These are phyloP conservation scores for Thielaviopsis ethacetica DNA, from an alignment of 2,329 filamentous ascomycete species.

Conservation along the genomic window DNA sequence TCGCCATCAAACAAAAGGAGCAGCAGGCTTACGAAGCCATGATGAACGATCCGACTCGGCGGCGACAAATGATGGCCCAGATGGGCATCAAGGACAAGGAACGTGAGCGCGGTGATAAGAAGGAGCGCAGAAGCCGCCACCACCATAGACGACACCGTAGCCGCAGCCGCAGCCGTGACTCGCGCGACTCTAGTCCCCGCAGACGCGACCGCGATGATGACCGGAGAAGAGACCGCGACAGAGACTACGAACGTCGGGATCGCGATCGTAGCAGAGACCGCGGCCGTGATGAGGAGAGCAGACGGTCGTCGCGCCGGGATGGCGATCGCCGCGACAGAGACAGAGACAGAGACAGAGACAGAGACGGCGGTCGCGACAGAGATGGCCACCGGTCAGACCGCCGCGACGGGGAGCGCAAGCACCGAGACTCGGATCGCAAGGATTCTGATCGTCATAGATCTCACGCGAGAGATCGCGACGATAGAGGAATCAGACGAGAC, in stretches of 20 bases:
- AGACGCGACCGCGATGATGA: not conserved
- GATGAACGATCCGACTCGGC: conserved; percentile 60
- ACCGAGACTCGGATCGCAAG: not conserved
- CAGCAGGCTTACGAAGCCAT: conserved; percentile 64
- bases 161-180: conserved; percentile 5
- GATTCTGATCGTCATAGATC: not conserved
- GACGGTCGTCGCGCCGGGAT: not conserved
- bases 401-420: not conserved
- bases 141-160: conserved; percentile 5
- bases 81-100: conserved; percentile 39
- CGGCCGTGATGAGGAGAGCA: not conserved
- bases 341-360: conserved; percentile 3
- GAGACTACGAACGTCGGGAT: not conserved
- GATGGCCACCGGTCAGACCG: not conserved
- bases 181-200: conserved; percentile 5
- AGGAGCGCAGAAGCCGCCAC: conserved; percentile 3
- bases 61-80: conserved; percentile 48
- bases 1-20: conserved; percentile 88
- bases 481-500: not conserved
- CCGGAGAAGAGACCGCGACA: conserved; percentile 1
- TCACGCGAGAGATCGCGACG: not conserved
- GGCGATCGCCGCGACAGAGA: not conserved
- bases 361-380: not conserved
- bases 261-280: conserved; percentile 1
- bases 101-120: conserved; percentile 28